Percentiles rank a stretch among this genome's conserved stretches.
phyloP scores from a whole-genome alignment of 2,329 filamentous ascomycete species.

The Trichoderma harzianum region DNA sequence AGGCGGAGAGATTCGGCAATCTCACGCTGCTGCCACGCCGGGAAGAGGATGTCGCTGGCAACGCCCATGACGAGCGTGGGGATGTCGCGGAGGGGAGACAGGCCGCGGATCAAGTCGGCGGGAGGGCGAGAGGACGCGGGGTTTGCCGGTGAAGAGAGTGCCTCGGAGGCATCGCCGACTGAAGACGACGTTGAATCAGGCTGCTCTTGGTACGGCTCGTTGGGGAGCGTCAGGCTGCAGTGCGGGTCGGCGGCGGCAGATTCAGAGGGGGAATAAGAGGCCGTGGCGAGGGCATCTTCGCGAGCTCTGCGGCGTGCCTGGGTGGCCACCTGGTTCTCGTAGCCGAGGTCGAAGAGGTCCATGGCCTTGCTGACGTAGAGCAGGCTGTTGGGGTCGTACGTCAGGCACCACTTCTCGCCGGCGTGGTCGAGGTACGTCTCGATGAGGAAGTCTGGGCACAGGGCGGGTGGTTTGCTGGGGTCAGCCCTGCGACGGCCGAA shows the following conservation, averaged over 20 bases:
- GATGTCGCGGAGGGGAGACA: slow-evolving; percentile 68
- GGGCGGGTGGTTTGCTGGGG: slow-evolving; percentile 75
- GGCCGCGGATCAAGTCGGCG: slow-evolving; percentile 72
- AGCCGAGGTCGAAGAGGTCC: slow-evolving; percentile 93
- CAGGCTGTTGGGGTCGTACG: slow-evolving; percentile 93
- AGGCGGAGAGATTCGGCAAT: slow-evolving; percentile 78
- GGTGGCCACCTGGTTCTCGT: slow-evolving; percentile 63
- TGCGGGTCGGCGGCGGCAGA: slow-evolving; percentile 36
- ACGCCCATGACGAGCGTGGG: slow-evolving; percentile 90
- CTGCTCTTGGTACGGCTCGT: slow-evolving; percentile 83
- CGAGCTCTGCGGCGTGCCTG: slow-evolving; percentile 60
- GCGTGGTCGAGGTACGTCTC: slow-evolving; percentile 98
- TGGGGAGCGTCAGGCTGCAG: slow-evolving; percentile 81
- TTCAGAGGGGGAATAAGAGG: slow-evolving; percentile 53
- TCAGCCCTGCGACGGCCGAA: slow-evolving; percentile 89
- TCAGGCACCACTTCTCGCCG: slow-evolving; percentile 95
- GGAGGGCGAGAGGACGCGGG: slow-evolving; percentile 57
- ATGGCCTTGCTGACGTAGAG: slow-evolving; percentile 98
- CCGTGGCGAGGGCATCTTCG: slow-evolving; percentile 53
- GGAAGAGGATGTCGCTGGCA: slow-evolving; percentile 93
- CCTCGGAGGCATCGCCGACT: slow-evolving; percentile 31
- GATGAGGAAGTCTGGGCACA: slow-evolving; percentile 97
- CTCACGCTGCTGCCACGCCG: slow-evolving; percentile 96
- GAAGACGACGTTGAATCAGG: slow-evolving; percentile 34
- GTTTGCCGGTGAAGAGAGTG: slow-evolving; percentile 22